These are phyloP conservation scores for Ogataea saltuana DNA, from an alignment of 805 yeast genomes.

Conservation along the genomic window DNA sequence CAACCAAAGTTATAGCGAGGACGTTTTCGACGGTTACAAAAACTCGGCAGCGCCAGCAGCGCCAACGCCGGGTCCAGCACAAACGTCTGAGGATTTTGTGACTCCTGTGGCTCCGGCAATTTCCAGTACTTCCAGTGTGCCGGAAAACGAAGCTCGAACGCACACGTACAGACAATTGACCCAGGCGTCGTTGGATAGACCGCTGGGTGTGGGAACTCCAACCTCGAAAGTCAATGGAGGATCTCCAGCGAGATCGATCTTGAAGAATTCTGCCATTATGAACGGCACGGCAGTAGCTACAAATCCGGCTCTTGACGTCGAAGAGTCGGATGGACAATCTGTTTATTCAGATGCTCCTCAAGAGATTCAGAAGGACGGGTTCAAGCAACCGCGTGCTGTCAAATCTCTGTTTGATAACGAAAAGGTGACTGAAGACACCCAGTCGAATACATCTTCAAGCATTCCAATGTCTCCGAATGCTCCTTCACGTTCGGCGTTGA, in stretches of 20 bases:
- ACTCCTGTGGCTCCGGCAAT: neutral
- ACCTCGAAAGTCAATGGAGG: neutral
- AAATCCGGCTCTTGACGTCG: constrained; percentile 1
- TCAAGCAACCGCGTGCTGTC: neutral
- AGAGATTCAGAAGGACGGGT: constrained; percentile 17
- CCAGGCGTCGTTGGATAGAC: constrained; percentile 10
- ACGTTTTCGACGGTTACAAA: constrained; percentile 6
- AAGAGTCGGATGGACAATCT: constrained; percentile 23
- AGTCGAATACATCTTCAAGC: constrained; percentile 18
- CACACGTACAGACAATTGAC: constrained; percentile 23
- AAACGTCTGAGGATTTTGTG: too few species aligned
- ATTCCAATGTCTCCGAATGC: constrained; percentile 20
- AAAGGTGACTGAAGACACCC: constrained; percentile 29
- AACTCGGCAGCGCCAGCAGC: neutral
- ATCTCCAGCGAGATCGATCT: constrained; percentile 27
- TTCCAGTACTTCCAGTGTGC: neutral
- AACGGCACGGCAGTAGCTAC: too few species aligned
- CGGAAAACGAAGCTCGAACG: constrained; percentile 7
- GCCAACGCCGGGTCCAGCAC: neutral
- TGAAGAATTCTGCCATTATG: constrained; percentile 17
- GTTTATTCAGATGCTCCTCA: constrained; percentile 31
- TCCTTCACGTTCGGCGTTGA: constrained; percentile 17
- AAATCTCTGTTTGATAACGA: constrained; percentile 16
- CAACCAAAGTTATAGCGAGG: constrained; percentile 16
- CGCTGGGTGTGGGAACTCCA: neutral